Evolutionary conservation across 352 stramenopile species (phyloP), one percentile per base, ranked within the genome.

Genomic region (Phytophthora constricta): DNA sequence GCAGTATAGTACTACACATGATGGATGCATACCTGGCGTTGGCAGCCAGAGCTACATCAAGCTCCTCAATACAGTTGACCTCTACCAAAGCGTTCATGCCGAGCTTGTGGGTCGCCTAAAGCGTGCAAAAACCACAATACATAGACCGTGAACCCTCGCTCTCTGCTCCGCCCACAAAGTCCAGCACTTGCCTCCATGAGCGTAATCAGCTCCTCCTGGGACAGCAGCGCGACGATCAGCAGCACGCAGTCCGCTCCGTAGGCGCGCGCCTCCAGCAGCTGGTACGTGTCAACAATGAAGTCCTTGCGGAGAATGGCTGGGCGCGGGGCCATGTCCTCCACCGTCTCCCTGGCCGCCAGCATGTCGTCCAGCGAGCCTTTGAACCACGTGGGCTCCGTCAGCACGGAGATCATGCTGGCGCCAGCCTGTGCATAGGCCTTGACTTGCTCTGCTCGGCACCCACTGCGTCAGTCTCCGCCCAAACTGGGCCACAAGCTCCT

Each of bases 11-110:
- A 10, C 13, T 2, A 62, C 61, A 23, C 61, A n/a, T n/a, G n/a
- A n/a, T n/a, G n/a, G 45, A 42, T 43, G 34, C 33, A 16, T 23
- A 89, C 72, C 79, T 90, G 2, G 97, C 96, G 42, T 94, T 92
- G 5, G 92, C 92, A 14, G 89, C 51, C 3, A 99, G 68, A 5
- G 98, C 98, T 14, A 99, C 87, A 65, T 98, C 84, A 20, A 99
- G 89, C 86, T 99, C 97, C 13, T 87, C 72, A 27, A 98, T 79
- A 37, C 90, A 97, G 79, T 98, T 97, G 23, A 99, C 96, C 82
- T 99, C 98, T 0, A 99, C 97, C n/a, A 99, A 78, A 26, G 98
- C 96, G 73, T 97, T 95, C 91, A 99, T 99, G 42, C 92, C 91
- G 19, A 98, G 85, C 22, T 82, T 86, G 45, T 90, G 80, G n/a